These are phyloP conservation scores for Leucocoprinus gongylophorus DNA, from an alignment of 1,284 basidiomycete species.

Conservation along the genomic window DNA sequence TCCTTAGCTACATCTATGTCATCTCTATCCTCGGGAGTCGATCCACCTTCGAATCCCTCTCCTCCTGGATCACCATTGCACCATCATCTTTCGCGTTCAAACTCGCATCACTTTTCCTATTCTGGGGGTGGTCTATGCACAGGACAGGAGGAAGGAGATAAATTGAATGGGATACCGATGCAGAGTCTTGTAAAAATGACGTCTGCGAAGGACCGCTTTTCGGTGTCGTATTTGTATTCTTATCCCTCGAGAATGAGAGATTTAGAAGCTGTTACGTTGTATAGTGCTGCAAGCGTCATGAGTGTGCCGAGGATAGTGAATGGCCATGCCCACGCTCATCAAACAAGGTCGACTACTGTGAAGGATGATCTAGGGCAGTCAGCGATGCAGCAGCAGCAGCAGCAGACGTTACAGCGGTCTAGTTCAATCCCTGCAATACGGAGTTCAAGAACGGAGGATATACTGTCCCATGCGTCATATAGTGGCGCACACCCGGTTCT, in stretches of 20 bases:
- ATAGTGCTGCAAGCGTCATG: slow-evolving; percentile 73
- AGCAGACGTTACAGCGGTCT: too few species aligned
- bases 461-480: background rate
- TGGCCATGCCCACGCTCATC: slow-evolving; percentile 17
- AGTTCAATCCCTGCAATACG: background rate
- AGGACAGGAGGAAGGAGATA: slow-evolving; percentile 8
- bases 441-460: background rate
- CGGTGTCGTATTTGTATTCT: slow-evolving; percentile 39
- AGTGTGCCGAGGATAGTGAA: slow-evolving; percentile 44
- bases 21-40: slow-evolving; percentile 27
- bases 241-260: slow-evolving; percentile 37
- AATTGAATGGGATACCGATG: slow-evolving; percentile 63
- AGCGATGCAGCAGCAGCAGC: background rate
- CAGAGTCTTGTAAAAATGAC: slow-evolving; percentile 73
- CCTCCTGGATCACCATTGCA: background rate
- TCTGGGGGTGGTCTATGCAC: background rate
- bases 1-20: slow-evolving; percentile 32
- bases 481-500: too few species aligned
- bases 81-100: background rate
- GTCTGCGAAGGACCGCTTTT: slow-evolving; percentile 70
- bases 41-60: background rate
- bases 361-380: background rate
- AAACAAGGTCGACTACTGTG: background rate
- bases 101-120: background rate
- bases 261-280: slow-evolving; percentile 75